Base-by-base conservation (phyloP, 306 rosid genomes). In the Morella rubra region DNA sequence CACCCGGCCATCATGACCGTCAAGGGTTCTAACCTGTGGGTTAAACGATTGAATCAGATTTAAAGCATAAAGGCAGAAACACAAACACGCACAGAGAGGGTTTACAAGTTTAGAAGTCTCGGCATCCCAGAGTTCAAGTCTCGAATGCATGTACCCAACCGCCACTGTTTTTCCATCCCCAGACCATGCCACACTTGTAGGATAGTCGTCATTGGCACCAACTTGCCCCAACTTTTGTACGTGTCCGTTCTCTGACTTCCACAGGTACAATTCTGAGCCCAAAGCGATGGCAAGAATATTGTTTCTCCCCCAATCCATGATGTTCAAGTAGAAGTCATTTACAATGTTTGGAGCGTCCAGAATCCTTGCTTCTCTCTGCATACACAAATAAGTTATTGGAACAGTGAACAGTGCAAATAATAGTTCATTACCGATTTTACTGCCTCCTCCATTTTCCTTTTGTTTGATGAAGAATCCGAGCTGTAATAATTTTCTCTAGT, bases 251-350 rank as follows among this genome's bases (percentile, higher is more conserved):
- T 76, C 79, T 0, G 96, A 79, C 16, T 92, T 88, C 96, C 96
- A 92, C 55, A 92, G 84, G 83, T 73, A 92, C 62, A 90, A 70
- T 14, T 88, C 90, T 42, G 83, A 80, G 59, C 87, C 93, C 66
- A 92, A 78, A 5, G 90, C 96, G 59, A 90, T 65, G 12, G 90
- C 96, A 44, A 90, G 83, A 70, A 83, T 67, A 71, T 80, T 88
- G 85, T 85, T 90, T 75, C 82, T 84, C 62, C 96, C 96, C 96
- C 96, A 92, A 71, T 92, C 96, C 82, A 92, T 69, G 40, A 79
- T 77, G 79, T 81, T 90, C 81, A 87, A 37, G 79, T 90, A 92
- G 85, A 55, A 92, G 62, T 92, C 97, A 79, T 90, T 81, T 81
- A 69, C 81, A 40, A 92, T 80, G 69, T 83, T 80, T 76, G 93